Conservation (phyloP, 2,329 filamentous ascomycete genomes). For the Fusarium subglutinans region DNA sequence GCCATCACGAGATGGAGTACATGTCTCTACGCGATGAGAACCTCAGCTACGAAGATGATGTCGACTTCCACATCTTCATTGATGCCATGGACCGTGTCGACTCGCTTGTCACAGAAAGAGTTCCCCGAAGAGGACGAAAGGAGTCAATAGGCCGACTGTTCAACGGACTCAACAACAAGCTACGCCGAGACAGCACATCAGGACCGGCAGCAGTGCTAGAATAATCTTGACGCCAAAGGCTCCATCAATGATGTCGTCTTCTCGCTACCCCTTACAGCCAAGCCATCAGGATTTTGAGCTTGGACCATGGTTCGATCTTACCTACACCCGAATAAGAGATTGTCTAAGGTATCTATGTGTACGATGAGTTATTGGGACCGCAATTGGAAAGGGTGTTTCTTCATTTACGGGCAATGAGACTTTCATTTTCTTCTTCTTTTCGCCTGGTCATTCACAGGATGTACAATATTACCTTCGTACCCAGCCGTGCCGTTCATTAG, state of each 20-base stretch:
- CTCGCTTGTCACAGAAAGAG: slow-evolving; percentile 31
- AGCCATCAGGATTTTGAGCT: not conserved
- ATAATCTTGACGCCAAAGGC: not conserved
- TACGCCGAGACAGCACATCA: slow-evolving; percentile 26
- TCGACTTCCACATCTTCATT: slow-evolving; percentile 41
- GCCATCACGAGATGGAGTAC: slow-evolving; percentile 37
- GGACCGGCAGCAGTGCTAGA: slow-evolving; percentile 7
- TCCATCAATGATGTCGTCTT: slow-evolving; percentile 1
- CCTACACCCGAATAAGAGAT: slow-evolving; percentile 6
- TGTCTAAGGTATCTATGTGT: not conserved
- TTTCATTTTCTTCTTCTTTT: slow-evolving; percentile 4
- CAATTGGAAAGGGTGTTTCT: not conserved
- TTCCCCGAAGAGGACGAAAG: slow-evolving; percentile 17
- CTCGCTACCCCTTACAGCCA: slow-evolving; percentile 1
- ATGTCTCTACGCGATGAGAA: slow-evolving; percentile 35
- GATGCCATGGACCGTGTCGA: slow-evolving; percentile 40
- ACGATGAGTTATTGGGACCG: slow-evolving; percentile 8
- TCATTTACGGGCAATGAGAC: not conserved
- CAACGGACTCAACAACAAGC: slow-evolving; percentile 23
- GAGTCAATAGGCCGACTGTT: slow-evolving; percentile 35
- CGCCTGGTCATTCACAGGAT: not conserved
- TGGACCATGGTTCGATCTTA: not conserved
- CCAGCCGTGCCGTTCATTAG: slow-evolving; percentile 15
- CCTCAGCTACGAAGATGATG: slow-evolving; percentile 40
- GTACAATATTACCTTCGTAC: not conserved